These are phyloP conservation scores for Amphibolis antarctica DNA, from an alignment of 106 monocot species.

Conservation along the genomic window DNA sequence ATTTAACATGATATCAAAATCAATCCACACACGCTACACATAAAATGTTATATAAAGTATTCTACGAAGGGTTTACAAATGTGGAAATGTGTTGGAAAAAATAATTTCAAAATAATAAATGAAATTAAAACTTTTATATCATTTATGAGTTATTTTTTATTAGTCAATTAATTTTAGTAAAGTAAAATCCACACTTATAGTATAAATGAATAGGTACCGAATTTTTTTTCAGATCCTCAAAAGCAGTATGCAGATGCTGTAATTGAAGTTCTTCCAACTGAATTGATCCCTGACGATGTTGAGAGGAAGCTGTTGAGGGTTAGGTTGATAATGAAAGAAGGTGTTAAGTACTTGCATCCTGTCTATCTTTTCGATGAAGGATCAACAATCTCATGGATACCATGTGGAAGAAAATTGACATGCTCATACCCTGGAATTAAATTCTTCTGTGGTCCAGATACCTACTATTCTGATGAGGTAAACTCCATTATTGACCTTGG, in stretches of 20 bases:
- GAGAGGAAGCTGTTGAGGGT: constrained; percentile 69
- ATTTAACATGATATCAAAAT: too few relatives aligned
- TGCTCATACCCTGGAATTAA: constrained; percentile 94
- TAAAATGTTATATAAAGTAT: too few relatives aligned
- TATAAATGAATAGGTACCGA: not conserved
- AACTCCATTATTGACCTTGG: not conserved
- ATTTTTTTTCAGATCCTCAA: constrained; percentile 50
- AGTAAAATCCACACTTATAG: not conserved
- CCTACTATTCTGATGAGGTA: constrained; percentile 70
- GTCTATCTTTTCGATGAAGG: constrained; percentile 91
- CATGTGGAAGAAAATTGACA: constrained; percentile 77
- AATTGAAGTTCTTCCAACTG: constrained; percentile 77
- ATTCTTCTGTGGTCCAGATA: constrained; percentile 63
- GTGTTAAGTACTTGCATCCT: constrained; percentile 58
- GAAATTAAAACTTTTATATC: too few relatives aligned
- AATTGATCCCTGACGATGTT: constrained; percentile 67
- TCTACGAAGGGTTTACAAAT: too few relatives aligned
- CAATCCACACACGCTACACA: too few relatives aligned
- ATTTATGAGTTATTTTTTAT: too few relatives aligned
- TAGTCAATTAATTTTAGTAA: too few relatives aligned
- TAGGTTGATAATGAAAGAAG: constrained; percentile 66
- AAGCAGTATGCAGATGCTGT: constrained; percentile 88
- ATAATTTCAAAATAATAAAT: too few relatives aligned
- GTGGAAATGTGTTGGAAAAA: too few relatives aligned
- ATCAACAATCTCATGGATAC: constrained; percentile 77